Percentiles rank a stretch among this genome's conserved stretches.
These are phyloP conservation scores for Dentipellis sp. DNA, from an alignment of 768 basidiomycete species.

Conservation along the genomic window DNA sequence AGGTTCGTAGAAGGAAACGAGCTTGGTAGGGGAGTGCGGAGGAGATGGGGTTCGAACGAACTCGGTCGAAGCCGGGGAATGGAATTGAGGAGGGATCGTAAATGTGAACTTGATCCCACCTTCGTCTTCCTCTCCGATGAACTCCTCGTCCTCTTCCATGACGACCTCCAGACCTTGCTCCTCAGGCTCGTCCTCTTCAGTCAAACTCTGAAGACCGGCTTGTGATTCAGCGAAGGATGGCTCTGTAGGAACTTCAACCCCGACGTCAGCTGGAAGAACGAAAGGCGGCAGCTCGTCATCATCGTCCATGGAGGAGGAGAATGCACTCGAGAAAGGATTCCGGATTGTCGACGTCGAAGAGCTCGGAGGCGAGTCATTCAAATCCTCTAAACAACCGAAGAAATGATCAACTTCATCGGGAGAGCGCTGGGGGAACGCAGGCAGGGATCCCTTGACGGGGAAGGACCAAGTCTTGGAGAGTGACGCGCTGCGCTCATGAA, in stretches of 20 bases:
- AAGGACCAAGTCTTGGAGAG: conserved; percentile 70
- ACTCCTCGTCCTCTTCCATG: conserved; percentile 33
- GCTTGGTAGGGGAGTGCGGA: conserved; percentile 6
- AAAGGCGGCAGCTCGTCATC: conserved; percentile 44
- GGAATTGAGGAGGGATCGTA: conserved; percentile 39
- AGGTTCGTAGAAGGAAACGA: conserved; percentile 8
- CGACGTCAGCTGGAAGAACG: conserved; percentile 32
- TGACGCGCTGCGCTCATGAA: conserved; percentile 29
- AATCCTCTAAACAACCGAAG: conserved; percentile 57
- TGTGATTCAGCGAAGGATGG: conserved; percentile 26
- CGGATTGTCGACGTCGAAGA: conserved; percentile 32
- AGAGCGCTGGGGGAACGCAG: conserved; percentile 16
- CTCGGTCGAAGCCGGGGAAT: conserved; percentile 16
- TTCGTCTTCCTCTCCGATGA: conserved; percentile 48
- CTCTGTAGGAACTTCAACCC: conserved; percentile 22
- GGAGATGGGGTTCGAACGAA: conserved; percentile 10
- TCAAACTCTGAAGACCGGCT: conserved; percentile 22
- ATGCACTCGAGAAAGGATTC: conserved; percentile 44
- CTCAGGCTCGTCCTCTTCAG: not conserved
- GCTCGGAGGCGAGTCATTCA: conserved; percentile 41
- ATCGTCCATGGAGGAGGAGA: conserved; percentile 37
- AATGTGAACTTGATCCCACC: conserved; percentile 71
- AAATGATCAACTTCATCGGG: conserved; percentile 60
- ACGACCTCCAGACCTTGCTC: conserved; percentile 21
- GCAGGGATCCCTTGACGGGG: conserved; percentile 13